These are phyloP conservation scores for Cinnamomum micranthum DNA, from an alignment of 164 flowering plant species.

Conservation along the genomic window DNA sequence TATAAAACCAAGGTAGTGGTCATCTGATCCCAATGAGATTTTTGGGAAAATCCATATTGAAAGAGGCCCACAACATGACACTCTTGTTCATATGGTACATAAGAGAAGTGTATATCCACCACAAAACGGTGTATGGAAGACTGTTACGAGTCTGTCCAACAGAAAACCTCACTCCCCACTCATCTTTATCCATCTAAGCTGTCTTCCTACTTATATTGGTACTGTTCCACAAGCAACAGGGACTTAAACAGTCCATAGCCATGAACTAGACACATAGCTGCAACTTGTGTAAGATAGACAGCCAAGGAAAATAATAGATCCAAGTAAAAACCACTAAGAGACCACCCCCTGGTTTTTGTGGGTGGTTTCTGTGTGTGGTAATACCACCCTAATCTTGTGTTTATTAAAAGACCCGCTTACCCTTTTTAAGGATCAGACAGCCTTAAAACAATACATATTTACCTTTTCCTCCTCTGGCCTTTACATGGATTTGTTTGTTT, in stretches of 20 bases:
- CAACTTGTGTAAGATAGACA: not conserved
- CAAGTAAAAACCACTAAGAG: not conserved
- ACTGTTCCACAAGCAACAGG: not conserved
- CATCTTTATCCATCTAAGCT: not conserved
- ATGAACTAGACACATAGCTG: not conserved
- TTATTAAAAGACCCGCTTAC: not conserved
- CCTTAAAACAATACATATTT: not conserved
- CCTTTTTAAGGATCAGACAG: not conserved
- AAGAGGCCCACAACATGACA: too few relatives aligned
- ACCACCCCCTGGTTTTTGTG: not conserved
- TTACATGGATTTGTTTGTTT: not conserved
- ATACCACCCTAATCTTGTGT: not conserved
- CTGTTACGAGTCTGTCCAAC: not conserved
- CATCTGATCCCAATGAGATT: too few relatives aligned
- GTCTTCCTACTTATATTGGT: not conserved
- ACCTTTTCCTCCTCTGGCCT: not conserved
- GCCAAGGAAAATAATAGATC: not conserved
- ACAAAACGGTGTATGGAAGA: not conserved
- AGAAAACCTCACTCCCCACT: not conserved
- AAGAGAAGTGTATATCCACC: not conserved
- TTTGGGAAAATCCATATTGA: too few relatives aligned
- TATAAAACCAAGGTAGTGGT: too few relatives aligned
- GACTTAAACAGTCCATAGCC: not conserved
- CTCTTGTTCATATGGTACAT: too few relatives aligned
- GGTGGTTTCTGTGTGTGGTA: not conserved